Base-by-base conservation (phyloP, 495 filamentous ascomycete species). In the Penicilliopsis zonata region DNA sequence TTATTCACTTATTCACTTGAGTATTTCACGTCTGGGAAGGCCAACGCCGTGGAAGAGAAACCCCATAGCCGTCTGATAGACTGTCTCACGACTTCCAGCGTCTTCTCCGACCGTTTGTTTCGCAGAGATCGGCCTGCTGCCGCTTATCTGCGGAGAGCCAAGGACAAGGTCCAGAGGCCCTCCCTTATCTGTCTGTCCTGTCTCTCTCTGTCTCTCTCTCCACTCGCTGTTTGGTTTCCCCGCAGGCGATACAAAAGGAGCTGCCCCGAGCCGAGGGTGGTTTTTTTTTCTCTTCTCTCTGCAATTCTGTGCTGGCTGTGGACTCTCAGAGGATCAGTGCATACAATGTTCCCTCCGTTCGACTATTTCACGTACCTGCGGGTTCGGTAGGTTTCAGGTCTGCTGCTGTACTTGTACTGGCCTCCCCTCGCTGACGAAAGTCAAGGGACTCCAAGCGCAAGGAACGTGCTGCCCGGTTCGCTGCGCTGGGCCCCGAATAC, bases 391-490 rank as follows among this genome's bases (percentile, higher is more conserved):
- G 55, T 9, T 21, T 4, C 24, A 37, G n/a, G 10, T 14, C 6
- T 37, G 30, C 9, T 15, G 9, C 17, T 30, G 16, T 20, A 29
- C 25, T 12, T 5, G 24, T 14, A 20, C 13, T 37, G 15, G 30
- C 12, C 2, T 26, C 37, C 9, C 3, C 39, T 24, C 18, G 33
- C 21, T 13, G 30, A 13, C 21, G 17, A 16, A 21, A 35, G 9
- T 20, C 23, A 35, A 96, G 90, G 60, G 67, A 72, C 47, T 66
- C 69, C 42, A 98, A 98, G 62, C 82, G 88, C 49, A 44, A 65
- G 22, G 74, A 90, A 43, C 82, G 90, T 12, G 61, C 66, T 5
- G 50, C 64, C 14, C 71, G 80, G 20, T 82, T 95, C 42, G 59
- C 69, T 20, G 61, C 69, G 6, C 72, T 98, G 5, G 65, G 76